Evolutionary conservation across 2,329 filamentous ascomycete genomes (phyloP), one percentile per base, ranked within the genome.

Genomic region (Aspergillus sp.): DNA sequence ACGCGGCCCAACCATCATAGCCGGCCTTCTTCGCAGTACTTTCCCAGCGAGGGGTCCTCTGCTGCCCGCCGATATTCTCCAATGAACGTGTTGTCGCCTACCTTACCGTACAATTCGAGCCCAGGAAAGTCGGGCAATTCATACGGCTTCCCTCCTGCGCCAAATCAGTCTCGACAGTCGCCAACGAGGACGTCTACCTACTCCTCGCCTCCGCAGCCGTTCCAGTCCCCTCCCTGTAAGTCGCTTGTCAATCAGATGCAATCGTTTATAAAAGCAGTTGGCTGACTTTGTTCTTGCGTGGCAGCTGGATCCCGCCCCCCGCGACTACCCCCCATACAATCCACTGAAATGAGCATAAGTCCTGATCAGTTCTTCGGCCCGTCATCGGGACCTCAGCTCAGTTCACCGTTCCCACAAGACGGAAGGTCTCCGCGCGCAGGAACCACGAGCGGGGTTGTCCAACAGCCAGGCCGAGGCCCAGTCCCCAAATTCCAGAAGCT

Each of bases 31-130:
- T 87, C 92, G 69, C 90, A 94, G 76, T 91, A 90, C 68, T 79
- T 88, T 51, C 82, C 89, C 54, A 88, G 89, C 67, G 89, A 94
- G 72, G 88, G 91, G 62, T 95, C 92, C 48, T 85, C 91, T 54
- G 92, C 92, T 60, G 91, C 93, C 62, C 91, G 96, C 76, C 88
- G 93, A 74, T 98, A 98, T 80, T 98, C 94, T 51, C 95, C 94
- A 66, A 97, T 97, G 93, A 94, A 97, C 76, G 86, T 88, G 17
- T 82, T 96, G 64, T 92, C 93, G 63, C 91, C 93, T 46, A 87
- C 89, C 38, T 90, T 91, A 59, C 89, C 92, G 38, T 96, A 96
- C 79, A 85, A 87, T 74, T 84, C 80, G 80, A 91, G 82, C 75
- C 86, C 82, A 64, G 87, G 81, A 74, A 82, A 82, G 75, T 68